Evolutionary conservation across 2,329 filamentous ascomycete genomes (phyloP).

Genomic region (Escovopsis sp.): DNA sequence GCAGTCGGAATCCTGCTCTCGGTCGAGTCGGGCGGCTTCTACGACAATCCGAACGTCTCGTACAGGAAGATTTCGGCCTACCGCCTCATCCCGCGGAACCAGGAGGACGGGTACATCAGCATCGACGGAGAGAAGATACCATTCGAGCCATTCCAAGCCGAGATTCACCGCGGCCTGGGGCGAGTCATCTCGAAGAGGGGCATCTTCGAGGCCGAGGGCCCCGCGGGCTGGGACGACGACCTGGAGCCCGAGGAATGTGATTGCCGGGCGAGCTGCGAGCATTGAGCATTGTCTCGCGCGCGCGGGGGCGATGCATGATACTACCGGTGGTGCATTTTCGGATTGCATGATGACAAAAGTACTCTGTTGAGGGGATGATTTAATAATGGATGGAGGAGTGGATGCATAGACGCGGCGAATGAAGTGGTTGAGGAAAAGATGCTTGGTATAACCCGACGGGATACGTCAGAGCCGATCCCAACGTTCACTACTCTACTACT

Average conservation of each 20-base stretch:
- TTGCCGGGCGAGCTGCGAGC: not conserved
- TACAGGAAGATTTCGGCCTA: constrained; percentile 84
- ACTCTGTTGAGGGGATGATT: no score
- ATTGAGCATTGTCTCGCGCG: no score
- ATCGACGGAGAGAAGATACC: constrained; percentile 84
- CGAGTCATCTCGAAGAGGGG: constrained; percentile 69
- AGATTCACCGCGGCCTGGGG: constrained; percentile 70
- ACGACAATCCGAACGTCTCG: constrained; percentile 61
- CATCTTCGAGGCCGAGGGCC: constrained; percentile 52
- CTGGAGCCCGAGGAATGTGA: not conserved
- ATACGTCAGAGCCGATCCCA: no score
- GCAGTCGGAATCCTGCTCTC: constrained; percentile 56
- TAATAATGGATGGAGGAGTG: no score
- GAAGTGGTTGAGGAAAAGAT: no score
- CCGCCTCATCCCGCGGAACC: constrained; percentile 61
- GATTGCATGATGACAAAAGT: no score
- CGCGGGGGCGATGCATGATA: not conserved
- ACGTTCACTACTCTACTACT: no score
- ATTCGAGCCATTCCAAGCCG: constrained; percentile 81
- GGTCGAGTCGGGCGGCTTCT: constrained; percentile 60
- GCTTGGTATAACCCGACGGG: no score
- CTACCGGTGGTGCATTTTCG: not conserved
- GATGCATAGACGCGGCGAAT: no score
- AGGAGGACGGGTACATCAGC: constrained; percentile 70
- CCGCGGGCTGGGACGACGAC: constrained; percentile 32